These are phyloP conservation scores for Phytophthora rubi DNA, from an alignment of 352 stramenopile species.

Conservation along the genomic window DNA sequence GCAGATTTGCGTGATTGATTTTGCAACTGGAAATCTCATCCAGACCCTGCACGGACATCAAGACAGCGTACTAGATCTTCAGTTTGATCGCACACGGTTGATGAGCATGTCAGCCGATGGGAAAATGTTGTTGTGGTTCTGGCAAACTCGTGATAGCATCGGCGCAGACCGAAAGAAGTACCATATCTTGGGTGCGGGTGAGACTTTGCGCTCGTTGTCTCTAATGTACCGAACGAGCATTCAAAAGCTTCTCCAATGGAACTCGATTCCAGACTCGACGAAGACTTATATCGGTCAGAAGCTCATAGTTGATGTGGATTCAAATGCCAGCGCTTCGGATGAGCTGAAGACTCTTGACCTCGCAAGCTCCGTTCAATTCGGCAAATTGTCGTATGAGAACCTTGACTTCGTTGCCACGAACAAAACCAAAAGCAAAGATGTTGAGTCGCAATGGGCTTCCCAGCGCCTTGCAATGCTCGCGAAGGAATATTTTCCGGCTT, in stretches of 20 bases:
- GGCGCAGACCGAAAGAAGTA: constrained; percentile 65
- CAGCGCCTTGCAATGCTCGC: constrained; percentile 62
- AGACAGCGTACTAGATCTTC: constrained; percentile 60
- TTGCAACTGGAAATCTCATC: constrained; percentile 69
- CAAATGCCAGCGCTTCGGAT: constrained; percentile 46
- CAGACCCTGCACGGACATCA: constrained; percentile 69
- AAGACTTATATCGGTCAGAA: constrained; percentile 83
- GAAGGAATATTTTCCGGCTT: constrained; percentile 69
- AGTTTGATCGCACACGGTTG: constrained; percentile 75
- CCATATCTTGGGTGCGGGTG: constrained; percentile 71
- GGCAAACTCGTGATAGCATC: constrained; percentile 57
- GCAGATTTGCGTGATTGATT: constrained; percentile 75
- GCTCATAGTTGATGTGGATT: constrained; percentile 65
- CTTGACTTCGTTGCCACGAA: constrained; percentile 70
- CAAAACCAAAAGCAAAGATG: constrained; percentile 56
- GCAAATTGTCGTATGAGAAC: constrained; percentile 70
- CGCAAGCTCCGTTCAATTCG: constrained; percentile 49
- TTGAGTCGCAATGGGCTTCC: constrained; percentile 64
- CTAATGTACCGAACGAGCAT: constrained; percentile 83
- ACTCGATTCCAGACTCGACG: constrained; percentile 68
- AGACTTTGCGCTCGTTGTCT: constrained; percentile 75
- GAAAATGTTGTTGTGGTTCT: constrained; percentile 70
- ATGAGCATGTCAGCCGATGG: constrained; percentile 73
- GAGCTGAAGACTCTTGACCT: constrained; percentile 69
- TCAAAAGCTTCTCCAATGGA: constrained; percentile 72